A percentile compares a stretch with the other conserved stretches of the same genome.
Evolutionary conservation across 2,329 filamentous ascomycete genomes (phyloP).

Genomic region (Alternaria ethzedia): DNA sequence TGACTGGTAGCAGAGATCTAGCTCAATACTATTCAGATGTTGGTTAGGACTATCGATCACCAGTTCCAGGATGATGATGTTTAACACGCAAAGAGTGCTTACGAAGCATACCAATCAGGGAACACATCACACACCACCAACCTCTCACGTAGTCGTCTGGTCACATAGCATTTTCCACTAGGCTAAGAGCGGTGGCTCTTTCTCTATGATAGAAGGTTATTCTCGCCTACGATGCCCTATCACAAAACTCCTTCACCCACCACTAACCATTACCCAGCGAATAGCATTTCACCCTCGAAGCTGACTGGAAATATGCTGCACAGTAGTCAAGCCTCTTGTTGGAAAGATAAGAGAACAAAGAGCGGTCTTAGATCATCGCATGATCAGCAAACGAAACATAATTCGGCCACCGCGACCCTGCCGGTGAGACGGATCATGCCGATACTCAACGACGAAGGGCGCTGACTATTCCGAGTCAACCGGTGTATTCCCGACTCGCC

Average conservation of each 20-base stretch:
- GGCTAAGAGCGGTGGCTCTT: neutral
- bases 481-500: neutral
- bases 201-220: neutral
- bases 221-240: conserved; percentile 15
- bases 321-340: neutral
- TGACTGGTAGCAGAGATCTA: neutral
- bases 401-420: neutral
- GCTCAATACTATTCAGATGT: neutral
- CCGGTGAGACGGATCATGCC: neutral
- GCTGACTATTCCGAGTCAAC: neutral
- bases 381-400: neutral
- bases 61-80: neutral
- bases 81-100: neutral
- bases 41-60: neutral
- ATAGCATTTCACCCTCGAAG: neutral
- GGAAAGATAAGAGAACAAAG: neutral
- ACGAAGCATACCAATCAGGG: neutral
- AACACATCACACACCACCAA: neutral
- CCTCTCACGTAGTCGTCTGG: conserved; percentile 3
- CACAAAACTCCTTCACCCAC: conserved; percentile 6
- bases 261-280: neutral
- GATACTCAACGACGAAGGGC: neutral
- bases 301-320: neutral
- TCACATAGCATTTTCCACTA: conserved; percentile 8
- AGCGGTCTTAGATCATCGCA: neutral